Conservation (phyloP, 139 green algal species). For the Tetraselmis chui region DNA sequence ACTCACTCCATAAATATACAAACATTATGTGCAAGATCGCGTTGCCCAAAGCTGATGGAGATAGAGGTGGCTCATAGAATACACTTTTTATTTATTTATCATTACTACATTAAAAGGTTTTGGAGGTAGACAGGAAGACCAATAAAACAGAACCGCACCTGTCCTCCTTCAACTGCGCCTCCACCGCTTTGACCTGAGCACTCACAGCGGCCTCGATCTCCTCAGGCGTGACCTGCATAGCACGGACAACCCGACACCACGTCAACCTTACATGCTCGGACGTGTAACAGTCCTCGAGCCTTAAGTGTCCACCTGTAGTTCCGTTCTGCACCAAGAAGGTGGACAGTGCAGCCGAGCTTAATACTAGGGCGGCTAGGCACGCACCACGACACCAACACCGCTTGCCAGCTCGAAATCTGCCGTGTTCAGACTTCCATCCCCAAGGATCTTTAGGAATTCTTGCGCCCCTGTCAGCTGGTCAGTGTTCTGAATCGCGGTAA, state of each 20-base stretch:
- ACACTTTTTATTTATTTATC: too few relatives aligned
- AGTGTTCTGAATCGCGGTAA: conserved; percentile 36
- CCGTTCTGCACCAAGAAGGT: not conserved
- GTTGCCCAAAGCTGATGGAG: too few relatives aligned
- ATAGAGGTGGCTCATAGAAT: too few relatives aligned
- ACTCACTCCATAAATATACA: too few relatives aligned
- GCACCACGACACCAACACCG: conserved; percentile 77
- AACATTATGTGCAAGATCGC: too few relatives aligned
- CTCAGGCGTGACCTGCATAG: conserved; percentile 43
- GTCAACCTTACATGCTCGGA: not conserved
- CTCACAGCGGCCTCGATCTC: conserved; percentile 58
- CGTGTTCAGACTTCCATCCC: conserved; percentile 35
- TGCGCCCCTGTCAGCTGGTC: conserved; percentile 76
- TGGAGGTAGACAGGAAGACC: too few relatives aligned
- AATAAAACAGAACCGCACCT: conserved; percentile 37
- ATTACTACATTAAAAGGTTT: too few relatives aligned
- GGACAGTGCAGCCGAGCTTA: not conserved
- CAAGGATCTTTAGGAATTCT: conserved; percentile 68
- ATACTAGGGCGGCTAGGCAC: too few relatives aligned
- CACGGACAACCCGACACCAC: not conserved
- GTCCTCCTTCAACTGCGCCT: conserved; percentile 53
- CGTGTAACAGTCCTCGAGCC: not conserved
- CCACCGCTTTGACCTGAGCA: conserved; percentile 38
- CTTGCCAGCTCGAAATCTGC: conserved; percentile 51
- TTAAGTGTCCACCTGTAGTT: not conserved